Conservation (phyloP, 2,329 filamentous ascomycete species). For the Acephala macrosclerotiorum region DNA sequence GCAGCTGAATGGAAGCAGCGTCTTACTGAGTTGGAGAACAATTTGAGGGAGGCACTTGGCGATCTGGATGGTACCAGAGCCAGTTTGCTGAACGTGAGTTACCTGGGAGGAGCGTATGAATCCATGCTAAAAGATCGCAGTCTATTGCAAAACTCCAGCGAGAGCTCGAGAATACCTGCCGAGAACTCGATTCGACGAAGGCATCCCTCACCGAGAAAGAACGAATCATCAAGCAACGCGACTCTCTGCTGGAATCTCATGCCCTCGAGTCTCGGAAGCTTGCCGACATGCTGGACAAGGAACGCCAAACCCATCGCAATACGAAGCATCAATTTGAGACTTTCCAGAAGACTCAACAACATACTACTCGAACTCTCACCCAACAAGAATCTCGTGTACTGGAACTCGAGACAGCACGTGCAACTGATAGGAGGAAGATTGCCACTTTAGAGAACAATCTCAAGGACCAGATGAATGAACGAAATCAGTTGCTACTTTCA, state of each 20-base stretch:
- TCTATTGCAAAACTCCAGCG: slow-evolving; percentile 87
- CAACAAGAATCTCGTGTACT: slow-evolving; percentile 84
- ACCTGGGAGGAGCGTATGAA: background rate
- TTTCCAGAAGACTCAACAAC: slow-evolving; percentile 85
- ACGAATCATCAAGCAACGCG: slow-evolving; percentile 86
- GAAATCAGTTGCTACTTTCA: slow-evolving; percentile 86
- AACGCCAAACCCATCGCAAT: slow-evolving; percentile 82
- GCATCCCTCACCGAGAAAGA: slow-evolving; percentile 88
- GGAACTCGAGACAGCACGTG: slow-evolving; percentile 84
- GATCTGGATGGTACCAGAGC: slow-evolving; percentile 87
- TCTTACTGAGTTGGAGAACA: slow-evolving; percentile 87
- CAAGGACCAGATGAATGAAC: slow-evolving; percentile 86
- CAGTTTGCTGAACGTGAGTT: slow-evolving; percentile 77
- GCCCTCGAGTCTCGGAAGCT: slow-evolving; percentile 86
- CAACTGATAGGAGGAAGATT: slow-evolving; percentile 80
- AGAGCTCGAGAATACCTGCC: slow-evolving; percentile 83
- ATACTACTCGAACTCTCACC: slow-evolving; percentile 84
- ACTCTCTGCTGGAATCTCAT: slow-evolving; percentile 86
- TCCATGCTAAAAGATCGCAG: slow-evolving; percentile 47
- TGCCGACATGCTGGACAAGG: slow-evolving; percentile 88
- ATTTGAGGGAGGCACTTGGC: slow-evolving; percentile 84
- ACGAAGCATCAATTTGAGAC: slow-evolving; percentile 90
- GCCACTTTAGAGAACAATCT: slow-evolving; percentile 76
- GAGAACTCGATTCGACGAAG: slow-evolving; percentile 82
- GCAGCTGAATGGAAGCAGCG: slow-evolving; percentile 91